Conservation (phyloP, 164 flowering plant species). For the Protea cynaroides region DNA sequence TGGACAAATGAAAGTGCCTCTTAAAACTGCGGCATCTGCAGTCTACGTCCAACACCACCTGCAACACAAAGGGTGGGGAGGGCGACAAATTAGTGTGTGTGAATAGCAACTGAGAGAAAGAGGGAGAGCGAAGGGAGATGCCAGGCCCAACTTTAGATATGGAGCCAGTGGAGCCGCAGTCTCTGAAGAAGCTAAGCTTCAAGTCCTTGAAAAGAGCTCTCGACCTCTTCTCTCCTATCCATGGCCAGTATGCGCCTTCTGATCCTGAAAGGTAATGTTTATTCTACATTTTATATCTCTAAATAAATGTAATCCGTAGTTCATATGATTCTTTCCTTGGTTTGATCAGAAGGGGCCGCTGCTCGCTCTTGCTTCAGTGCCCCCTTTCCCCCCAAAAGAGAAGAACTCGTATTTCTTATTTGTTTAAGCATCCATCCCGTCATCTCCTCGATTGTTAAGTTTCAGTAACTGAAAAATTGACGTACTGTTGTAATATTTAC, state of each 20-base stretch:
- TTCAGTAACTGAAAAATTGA: neutral
- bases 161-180: slow-evolving; percentile 92
- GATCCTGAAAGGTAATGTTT: slow-evolving; percentile 57
- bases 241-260: slow-evolving; percentile 54
- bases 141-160: slow-evolving; percentile 42
- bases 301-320: neutral
- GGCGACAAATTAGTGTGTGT: no score
- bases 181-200: slow-evolving; percentile 83
- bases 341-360: no score
- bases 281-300: neutral
- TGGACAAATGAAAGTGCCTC: no score
- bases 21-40: no score
- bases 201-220: slow-evolving; percentile 79
- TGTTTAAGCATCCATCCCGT: neutral
- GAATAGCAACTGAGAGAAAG: neutral
- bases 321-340: no score
- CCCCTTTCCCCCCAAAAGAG: no score
- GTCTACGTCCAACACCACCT: no score
- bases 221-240: slow-evolving; percentile 74
- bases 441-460: neutral
- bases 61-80: no score
- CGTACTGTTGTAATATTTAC: neutral
- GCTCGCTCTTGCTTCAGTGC: no score
- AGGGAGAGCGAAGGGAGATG: slow-evolving; percentile 17
- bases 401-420: neutral